Evolutionary conservation across 2,329 filamentous ascomycete genomes (phyloP).

Genomic region (Dothideomycetidae sp.): DNA sequence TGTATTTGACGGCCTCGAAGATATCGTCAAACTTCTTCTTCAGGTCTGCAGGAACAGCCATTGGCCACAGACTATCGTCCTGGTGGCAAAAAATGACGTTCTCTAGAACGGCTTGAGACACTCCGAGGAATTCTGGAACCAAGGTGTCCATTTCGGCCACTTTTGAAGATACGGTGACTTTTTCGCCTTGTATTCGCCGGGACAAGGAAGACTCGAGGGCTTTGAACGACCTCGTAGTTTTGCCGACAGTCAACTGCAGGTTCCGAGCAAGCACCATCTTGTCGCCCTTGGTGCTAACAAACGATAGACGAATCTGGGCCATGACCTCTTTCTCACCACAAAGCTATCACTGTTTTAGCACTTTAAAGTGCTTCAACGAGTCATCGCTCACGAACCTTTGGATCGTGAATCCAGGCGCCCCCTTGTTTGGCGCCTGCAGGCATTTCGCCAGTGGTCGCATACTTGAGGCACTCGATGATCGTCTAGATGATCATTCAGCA

Average conservation of each 20-base stretch:
- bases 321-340: conserved; percentile 76
- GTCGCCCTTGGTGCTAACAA: conserved; percentile 62
- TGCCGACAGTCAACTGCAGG: conserved; percentile 76
- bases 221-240: conserved; percentile 60
- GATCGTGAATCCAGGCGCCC: conserved; percentile 92
- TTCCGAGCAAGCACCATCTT: conserved; percentile 74
- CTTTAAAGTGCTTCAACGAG: no score
- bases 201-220: conserved; percentile 69
- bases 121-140: conserved; percentile 75
- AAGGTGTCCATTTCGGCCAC: conserved; percentile 69
- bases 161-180: conserved; percentile 61
- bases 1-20: conserved; percentile 93
- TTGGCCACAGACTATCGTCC: conserved; percentile 92
- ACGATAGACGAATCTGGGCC: conserved; percentile 82
- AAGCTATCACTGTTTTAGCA: conserved; percentile 30
- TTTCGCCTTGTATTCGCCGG: conserved; percentile 64
- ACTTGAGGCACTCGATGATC: conserved; percentile 97
- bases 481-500: conserved; percentile 45
- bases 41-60: conserved; percentile 70
- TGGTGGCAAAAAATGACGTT: conserved; percentile 98
- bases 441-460: conserved; percentile 86
- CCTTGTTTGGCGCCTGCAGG: conserved; percentile 78
- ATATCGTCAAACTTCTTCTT: conserved; percentile 97
- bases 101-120: conserved; percentile 79
- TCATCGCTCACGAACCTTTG: conserved; percentile 44